Evolutionary conservation across 1,139 yeast species (phyloP).

Genomic region (Zygoascus sp.): DNA sequence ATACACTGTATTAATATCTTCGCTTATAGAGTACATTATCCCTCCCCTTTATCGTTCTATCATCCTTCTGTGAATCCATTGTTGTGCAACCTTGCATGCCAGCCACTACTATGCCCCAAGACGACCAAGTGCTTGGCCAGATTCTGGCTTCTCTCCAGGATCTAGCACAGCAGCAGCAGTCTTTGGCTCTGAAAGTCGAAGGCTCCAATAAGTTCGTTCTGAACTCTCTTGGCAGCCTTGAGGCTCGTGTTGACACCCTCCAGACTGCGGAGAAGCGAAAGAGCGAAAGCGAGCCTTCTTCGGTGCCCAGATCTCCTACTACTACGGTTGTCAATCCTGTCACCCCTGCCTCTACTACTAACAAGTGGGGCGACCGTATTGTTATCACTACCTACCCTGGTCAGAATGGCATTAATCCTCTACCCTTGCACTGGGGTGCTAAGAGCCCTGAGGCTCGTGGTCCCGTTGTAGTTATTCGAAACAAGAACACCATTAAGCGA

Average conservation of each 20-base stretch:
- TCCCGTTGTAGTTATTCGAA: constrained; percentile 52
- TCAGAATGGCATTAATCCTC: constrained; percentile 46
- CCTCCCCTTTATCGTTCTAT: neutral
- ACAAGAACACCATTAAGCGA: constrained; percentile 32
- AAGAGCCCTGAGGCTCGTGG: constrained; percentile 48
- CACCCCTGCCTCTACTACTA: constrained; percentile 3
- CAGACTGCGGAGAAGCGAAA: neutral
- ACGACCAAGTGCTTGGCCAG: constrained; percentile 10
- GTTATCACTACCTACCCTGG: constrained; percentile 47
- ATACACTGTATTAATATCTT: neutral
- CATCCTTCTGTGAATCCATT: neutral
- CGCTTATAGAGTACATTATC: neutral
- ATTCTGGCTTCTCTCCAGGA: constrained; percentile 13
- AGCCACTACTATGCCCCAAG: constrained; percentile 4
- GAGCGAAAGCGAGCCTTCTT: neutral
- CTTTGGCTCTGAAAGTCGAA: constrained; percentile 18
- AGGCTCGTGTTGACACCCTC: constrained; percentile 5
- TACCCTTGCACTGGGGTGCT: constrained; percentile 50
- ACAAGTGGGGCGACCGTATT: constrained; percentile 24
- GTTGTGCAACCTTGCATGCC: neutral
- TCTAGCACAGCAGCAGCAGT: constrained; percentile 15
- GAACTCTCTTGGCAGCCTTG: constrained; percentile 6
- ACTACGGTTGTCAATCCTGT: constrained; percentile 6
- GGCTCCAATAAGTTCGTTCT: constrained; percentile 15
- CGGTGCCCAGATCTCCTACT: constrained; percentile 6